Evolutionary conservation across 768 basidiomycete species (phyloP), one percentile per base, ranked within the genome.

Genomic region (Mycena belliarum): DNA sequence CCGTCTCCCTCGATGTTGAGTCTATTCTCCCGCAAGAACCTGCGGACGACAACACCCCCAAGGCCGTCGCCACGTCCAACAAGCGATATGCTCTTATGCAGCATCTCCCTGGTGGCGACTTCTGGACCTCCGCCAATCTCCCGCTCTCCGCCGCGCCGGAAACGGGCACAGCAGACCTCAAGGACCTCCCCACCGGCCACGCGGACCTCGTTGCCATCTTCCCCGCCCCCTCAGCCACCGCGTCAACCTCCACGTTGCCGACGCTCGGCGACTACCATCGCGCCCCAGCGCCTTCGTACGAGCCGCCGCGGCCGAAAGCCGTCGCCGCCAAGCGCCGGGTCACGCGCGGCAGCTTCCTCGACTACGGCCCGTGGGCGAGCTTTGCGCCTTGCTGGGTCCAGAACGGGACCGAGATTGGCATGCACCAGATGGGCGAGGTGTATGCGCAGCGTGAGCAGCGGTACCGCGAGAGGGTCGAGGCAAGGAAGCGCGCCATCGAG

Each of bases 371-470:
- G 14, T 88, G 78, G 65, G 73, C 89, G 8, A 87, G 82, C 66
- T 93, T 93, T 71, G 91, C 91, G 0, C 91, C 91, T 1, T 75
- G 79, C 11, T 93, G 89, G 68, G 88, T 91, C 57, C 87, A 90
- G 61, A 86, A 89, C 57, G 86, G 86, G n/a, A 80, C 82, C 47
- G 82, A 89, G 65, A 73, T 92, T 7, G 90, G 90, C 4, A 77
- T 83, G 52, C 70, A 75, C 2, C 76, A 81, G 49, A 76, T 93
- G 54, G 85, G 83, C 15, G 82, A 89, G 67, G 71, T 85, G 12
- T 70, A 86, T 25, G 85, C 77, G 69, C 75, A 75, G 59, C 78
- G 79, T 61, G 78, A 82, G 41, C 74, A 79, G 60, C 76, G 76
- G 57, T 68, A 74, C 66, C 64, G 64, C 61, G 69, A 72, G 62